Conservation (phyloP, 1,284 basidiomycete species). For the Jaminaea rosea region DNA sequence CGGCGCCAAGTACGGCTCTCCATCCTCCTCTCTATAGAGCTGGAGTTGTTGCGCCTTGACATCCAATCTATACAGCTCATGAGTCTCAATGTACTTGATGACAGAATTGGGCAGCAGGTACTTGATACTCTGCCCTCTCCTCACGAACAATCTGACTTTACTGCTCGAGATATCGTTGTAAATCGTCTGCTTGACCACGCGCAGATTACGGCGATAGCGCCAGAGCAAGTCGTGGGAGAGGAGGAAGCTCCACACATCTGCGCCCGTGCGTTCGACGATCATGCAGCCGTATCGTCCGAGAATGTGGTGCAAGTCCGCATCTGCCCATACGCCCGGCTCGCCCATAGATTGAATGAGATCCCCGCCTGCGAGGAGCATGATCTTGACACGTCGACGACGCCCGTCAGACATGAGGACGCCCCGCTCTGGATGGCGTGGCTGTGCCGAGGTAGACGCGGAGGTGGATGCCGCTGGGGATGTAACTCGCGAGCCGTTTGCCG, state of each 20-base stretch:
- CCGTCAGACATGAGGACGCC: constrained; percentile 39
- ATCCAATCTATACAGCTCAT: too few species aligned
- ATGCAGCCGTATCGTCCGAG: constrained; percentile 86
- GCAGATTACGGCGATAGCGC: constrained; percentile 67
- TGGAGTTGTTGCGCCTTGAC: too few species aligned
- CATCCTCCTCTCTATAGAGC: too few species aligned
- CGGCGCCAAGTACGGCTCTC: too few species aligned
- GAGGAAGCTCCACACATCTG: constrained; percentile 65
- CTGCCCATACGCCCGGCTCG: constrained; percentile 96
- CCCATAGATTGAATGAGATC: constrained; percentile 97
- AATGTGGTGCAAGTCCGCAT: constrained; percentile 89
- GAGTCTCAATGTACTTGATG: constrained; percentile 84
- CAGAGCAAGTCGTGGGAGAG: constrained; percentile 55
- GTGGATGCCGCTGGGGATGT: too few species aligned
- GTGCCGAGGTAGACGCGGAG: too few species aligned
- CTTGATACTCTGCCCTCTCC: constrained; percentile 82
- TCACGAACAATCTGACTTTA: constrained; percentile 62
- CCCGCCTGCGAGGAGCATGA: constrained; percentile 93
- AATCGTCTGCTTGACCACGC: constrained; percentile 77
- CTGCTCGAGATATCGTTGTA: constrained; percentile 79
- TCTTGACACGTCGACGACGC: constrained; percentile 48
- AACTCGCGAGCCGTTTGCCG: not conserved
- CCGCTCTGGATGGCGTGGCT: constrained; percentile 12
- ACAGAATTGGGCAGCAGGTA: constrained; percentile 86
- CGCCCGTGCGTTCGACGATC: constrained; percentile 89